Base-by-base conservation (phyloP, 257 asterid genomes). In the Ballota nigra region DNA sequence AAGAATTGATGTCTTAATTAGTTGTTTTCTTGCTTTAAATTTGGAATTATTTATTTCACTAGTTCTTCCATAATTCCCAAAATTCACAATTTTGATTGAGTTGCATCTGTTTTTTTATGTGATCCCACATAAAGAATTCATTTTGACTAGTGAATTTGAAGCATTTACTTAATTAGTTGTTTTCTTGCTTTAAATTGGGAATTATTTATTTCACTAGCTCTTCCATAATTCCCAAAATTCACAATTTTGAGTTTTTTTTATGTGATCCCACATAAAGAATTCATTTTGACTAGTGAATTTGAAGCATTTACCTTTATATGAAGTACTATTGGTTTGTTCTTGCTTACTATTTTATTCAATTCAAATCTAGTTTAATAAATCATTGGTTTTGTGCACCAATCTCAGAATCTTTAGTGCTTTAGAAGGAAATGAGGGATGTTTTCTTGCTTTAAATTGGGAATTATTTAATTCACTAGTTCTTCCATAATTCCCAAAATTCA, bases 381-480 rank as follows among this genome's bases (percentile, higher is more conserved):
- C 31, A 26, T 52, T 18, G 56, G 69, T 71, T 64, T 28, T 65
- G 61, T 52, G 72, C 75, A 61, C 45, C 75, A 66, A 16, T 69
- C 67, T 72, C 78, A 65, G 80, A 79, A 71, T 72, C 83, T 68
- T 71, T 51, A 24, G 45, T 84, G 66, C 49, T 66, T 69, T 52
- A 57, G 75, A 76, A 73, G 96, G 89, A 82, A 80, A 88, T 85
- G 97, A 83, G 82, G 84, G 94, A 87, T 63, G 56, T 65, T 71
- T 67, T 47, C 62, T 43, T 15, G 75, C 68, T 58, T 41, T 9
- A 22, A 33, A 34, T 55, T 56, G 71, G 24, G 67, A 55, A 26
- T 3, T 26, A 19, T 29, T 68, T 4, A 24, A 31, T 22, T 41
- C 66, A 22, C 36, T 36, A 24, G 9, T 55, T 68, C 31, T 23